Base-by-base conservation (phyloP, 1,139 yeast species). In the Sugiyamaella grinbergsii region DNA sequence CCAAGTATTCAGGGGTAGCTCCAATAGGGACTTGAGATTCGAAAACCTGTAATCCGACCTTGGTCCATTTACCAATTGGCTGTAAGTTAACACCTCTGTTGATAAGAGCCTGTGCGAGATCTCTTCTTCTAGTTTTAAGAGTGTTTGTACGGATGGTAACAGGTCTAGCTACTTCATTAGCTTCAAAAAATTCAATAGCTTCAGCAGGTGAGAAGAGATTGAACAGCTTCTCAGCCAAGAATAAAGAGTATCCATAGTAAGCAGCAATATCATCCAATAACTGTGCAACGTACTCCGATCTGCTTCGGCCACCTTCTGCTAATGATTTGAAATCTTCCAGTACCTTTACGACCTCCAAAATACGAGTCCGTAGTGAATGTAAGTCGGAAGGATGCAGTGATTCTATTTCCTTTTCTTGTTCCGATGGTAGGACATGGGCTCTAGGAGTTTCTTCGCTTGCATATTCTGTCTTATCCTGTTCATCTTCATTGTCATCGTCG, bases 11-110 rank as follows among this genome's bases (percentile, higher is more conserved):
- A 40, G 99, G 98, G 5, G 99, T 94, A 39, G 99, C 98, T 68
- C 99, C 99, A 62, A 94, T 88, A 43, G 99, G 98, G 20, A 94
- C 98, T 71, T 91, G 98, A 22, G 98, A 90, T 65, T 94, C 98
- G 68, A 93, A 94, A 49, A 94, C 83, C 71, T 94, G 98, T 59
- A 94, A 76, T 55, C 98, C 98, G 46, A 93, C 98, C 71, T 93
- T 94, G 28, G 98, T 90, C 99, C 99, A 94, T 34, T 88, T 76
- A 41, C 98, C 98, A 63, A 94, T 89, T 42, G 98, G 98, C 71
- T 94, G 97, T 61, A 94, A 77, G 68, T 93, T 94, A 54, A 93
- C 98, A 66, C 99, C 98, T 66, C 97, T 83, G 71, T 91, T 93
- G 51, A 93, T 96, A 57, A 94, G 79, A 11, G 93, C 83, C 70